Base-by-base conservation (phyloP, 108 stramenopile species). In the Cyclotella sp. region DNA sequence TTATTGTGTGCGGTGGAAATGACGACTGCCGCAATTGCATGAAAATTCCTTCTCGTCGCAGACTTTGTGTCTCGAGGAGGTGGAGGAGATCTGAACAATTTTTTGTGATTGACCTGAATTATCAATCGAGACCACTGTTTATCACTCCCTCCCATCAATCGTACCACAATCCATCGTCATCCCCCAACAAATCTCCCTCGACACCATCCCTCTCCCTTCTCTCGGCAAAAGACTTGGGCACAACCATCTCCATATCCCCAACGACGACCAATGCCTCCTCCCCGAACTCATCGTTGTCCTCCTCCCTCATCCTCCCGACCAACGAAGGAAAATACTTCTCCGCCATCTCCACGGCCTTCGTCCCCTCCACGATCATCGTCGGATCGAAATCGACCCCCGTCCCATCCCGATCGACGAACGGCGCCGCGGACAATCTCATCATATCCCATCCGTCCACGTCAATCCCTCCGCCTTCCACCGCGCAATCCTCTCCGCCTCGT, bases 401-500 rank as follows among this genome's bases (percentile, higher is more conserved):
- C 24, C 61, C 78, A 43, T 11, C 34, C 16, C 4, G 51, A 45
- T 5, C 34, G 34, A 34, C 4, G 34, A 34, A 34, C 34, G 34
- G 58, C 49, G 40, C 78, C 70, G 1, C 57, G n/a, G n/a, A 59
- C 11, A 88, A 64, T 8, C 84, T 51, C 79, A 93, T 89, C 93
- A 93, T 93, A 55, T 93, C 89, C 93, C 93, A 12, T 90, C 93
- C 0, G 89, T 93, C 89, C 90, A 91, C 13, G 70, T 61, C 6
- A 82, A 14, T 52, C 75, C 53, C 0, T 67, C 28, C 13, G 24
- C 65, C 44, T 45, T 59, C 74, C 70, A 82, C 42, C 81, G 62
- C 0, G 58, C 18, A 34, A 34, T 34, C 4, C 4, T 6, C 34
- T 2, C 2, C 18, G 65, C 58, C 46, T 66, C 67, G 3, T 57